Conservation (phyloP, 768 basidiomycete species). For the Lentinula raphanica region DNA sequence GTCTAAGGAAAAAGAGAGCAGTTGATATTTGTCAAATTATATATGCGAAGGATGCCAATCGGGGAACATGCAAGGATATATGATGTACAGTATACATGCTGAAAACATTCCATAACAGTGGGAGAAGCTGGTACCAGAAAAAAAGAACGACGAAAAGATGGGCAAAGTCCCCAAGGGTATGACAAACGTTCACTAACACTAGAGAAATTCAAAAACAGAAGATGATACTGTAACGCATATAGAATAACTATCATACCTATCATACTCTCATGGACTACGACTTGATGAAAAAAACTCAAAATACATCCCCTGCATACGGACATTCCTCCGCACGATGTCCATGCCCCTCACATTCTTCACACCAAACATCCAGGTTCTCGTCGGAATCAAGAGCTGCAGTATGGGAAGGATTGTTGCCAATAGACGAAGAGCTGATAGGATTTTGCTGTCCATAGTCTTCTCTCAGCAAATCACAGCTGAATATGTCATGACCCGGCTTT, state of each 20-base stretch:
- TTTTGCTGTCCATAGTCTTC: constrained; percentile 33
- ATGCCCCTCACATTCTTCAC: constrained; percentile 79
- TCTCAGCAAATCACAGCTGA: constrained; percentile 72
- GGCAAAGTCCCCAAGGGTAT: background rate
- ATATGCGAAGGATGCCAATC: too few species aligned
- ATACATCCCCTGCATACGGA: constrained; percentile 83
- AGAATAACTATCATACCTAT: background rate
- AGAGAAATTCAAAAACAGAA: background rate
- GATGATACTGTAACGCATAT: background rate
- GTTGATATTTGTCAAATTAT: too few species aligned
- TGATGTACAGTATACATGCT: too few species aligned
- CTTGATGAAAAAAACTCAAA: constrained; percentile 33
- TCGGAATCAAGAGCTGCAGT: background rate
- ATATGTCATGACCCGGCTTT: constrained; percentile 79
- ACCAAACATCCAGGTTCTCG: constrained; percentile 42
- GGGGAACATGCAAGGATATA: too few species aligned
- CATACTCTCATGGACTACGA: constrained; percentile 3
- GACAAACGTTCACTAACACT: too few species aligned
- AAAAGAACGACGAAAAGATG: too few species aligned
- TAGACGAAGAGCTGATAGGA: background rate
- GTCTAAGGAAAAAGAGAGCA: too few species aligned
- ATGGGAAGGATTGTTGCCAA: background rate
- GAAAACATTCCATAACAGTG: too few species aligned
- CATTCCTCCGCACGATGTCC: constrained; percentile 77
- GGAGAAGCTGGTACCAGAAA: too few species aligned